phyloP scores from a whole-genome alignment of 1,284 basidiomycete genomes.

The Earliella scabrosa region DNA sequence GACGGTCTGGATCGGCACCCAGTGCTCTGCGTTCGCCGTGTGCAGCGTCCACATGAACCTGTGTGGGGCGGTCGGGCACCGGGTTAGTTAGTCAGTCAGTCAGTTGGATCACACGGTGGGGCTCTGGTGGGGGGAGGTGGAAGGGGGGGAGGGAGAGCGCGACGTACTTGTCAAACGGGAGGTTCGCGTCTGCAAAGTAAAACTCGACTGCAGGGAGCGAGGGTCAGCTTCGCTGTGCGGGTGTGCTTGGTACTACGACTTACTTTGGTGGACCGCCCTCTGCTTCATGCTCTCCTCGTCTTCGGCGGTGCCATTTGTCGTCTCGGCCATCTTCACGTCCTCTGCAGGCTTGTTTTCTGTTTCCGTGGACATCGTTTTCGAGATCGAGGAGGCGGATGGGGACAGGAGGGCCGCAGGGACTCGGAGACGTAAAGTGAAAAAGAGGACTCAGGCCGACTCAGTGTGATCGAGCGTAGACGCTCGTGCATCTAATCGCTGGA shows the following conservation, averaged over 20 bases:
- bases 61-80: too few relatives aligned
- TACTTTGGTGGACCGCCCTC: constrained; percentile 53
- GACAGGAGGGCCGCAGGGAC: background rate
- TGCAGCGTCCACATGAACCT: constrained; percentile 97
- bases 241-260: constrained; percentile 23
- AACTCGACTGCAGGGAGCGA: constrained; percentile 77
- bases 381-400: background rate
- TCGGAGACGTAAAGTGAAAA: too few relatives aligned
- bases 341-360: constrained; percentile 2
- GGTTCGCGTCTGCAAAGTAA: constrained; percentile 96
- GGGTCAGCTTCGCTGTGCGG: background rate
- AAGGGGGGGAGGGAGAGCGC: background rate
- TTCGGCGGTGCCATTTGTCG: constrained; percentile 2
- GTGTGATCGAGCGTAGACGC: constrained; percentile 7
- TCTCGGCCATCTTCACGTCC: constrained; percentile 14
- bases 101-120: too few relatives aligned
- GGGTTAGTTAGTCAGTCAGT: too few relatives aligned
- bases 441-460: background rate
- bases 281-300: constrained; percentile 40
- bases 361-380: constrained; percentile 7
- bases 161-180: constrained; percentile 90
- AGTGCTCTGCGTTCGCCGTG: constrained; percentile 80
- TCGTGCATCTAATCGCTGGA: too few relatives aligned
- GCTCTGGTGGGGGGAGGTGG: background rate
- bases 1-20: constrained; percentile 89